A percentile compares a stretch with the other conserved stretches of the same genome.
phyloP scores from a whole-genome alignment of 23 red algal species.

The Agarophyton chilense region DNA sequence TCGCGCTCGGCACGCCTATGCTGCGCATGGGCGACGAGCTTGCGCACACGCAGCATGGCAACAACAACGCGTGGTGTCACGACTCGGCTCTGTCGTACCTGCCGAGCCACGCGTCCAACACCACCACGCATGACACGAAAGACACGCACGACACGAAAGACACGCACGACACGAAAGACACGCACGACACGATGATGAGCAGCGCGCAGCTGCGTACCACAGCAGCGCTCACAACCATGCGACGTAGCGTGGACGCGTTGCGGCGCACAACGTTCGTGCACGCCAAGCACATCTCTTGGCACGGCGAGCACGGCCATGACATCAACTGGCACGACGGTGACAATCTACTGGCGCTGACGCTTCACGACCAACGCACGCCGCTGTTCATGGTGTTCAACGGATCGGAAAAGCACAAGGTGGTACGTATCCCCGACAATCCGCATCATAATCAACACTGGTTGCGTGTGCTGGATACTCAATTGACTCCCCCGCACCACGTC shows the following conservation, averaged over 20 bases:
- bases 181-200: background rate
- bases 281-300: slow-evolving; percentile 78
- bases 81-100: slow-evolving; percentile 81
- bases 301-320: too few species aligned
- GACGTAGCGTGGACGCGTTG: slow-evolving; percentile 35
- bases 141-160: slow-evolving; percentile 19
- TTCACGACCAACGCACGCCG: background rate
- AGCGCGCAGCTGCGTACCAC: slow-evolving; percentile 53
- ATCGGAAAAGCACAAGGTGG: background rate
- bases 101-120: slow-evolving; percentile 49
- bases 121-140: background rate
- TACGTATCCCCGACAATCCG: background rate
- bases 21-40: slow-evolving; percentile 98
- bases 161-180: background rate
- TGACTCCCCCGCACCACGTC: background rate
- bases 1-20: slow-evolving; percentile 95
- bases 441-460: too few species aligned
- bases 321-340: slow-evolving; percentile 70
- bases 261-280: slow-evolving; percentile 58
- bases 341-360: background rate
- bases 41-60: slow-evolving; percentile 86
- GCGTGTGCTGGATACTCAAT: background rate
- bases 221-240: slow-evolving; percentile 58
- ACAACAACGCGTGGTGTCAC: slow-evolving; percentile 99
- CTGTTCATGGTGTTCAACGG: slow-evolving; percentile 4